A percentile compares a stretch with the other conserved stretches of the same genome.
Conservation (phyloP, 78 protist species). For the Diacronema lutheri region DNA sequence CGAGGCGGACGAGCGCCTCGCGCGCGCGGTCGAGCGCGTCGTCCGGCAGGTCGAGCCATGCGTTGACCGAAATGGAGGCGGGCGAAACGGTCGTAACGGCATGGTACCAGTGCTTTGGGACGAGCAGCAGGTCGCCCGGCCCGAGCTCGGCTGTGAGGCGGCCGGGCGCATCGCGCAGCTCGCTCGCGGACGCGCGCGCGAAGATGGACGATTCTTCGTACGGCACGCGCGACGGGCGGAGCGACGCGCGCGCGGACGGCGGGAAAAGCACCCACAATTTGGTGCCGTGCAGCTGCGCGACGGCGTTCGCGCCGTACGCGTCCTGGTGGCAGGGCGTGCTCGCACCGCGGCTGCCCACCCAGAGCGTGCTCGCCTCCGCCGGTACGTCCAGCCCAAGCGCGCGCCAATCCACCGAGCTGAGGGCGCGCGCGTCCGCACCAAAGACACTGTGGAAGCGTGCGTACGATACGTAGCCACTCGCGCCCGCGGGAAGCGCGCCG, state of each 20-base stretch:
- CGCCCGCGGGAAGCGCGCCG: background rate
- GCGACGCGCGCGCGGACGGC: background rate
- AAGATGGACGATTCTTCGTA: background rate
- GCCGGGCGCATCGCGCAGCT: background rate
- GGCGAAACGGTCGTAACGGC: background rate
- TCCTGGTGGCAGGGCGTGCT: background rate
- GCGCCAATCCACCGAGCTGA: background rate
- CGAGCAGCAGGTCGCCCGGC: background rate
- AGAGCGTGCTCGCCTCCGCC: background rate
- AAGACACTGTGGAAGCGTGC: background rate
- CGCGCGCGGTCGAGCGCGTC: background rate
- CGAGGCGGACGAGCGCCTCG: background rate
- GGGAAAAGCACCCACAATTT: background rate
- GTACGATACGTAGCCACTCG: background rate
- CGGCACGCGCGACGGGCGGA: background rate
- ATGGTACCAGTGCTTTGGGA: slow-evolving; percentile 3
- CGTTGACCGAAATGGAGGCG: background rate
- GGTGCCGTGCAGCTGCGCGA: background rate
- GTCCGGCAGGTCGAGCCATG: background rate
- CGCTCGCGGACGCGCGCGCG: background rate
- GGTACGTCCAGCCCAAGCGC: background rate
- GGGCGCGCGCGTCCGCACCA: background rate
- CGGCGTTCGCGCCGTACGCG: background rate
- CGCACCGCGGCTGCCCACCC: background rate
- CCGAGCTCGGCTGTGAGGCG: background rate